Evolutionary conservation across 2,329 filamentous ascomycete species (phyloP), one percentile per base, ranked within the genome.

Genomic region (Arthrobotrys sinensis): DNA sequence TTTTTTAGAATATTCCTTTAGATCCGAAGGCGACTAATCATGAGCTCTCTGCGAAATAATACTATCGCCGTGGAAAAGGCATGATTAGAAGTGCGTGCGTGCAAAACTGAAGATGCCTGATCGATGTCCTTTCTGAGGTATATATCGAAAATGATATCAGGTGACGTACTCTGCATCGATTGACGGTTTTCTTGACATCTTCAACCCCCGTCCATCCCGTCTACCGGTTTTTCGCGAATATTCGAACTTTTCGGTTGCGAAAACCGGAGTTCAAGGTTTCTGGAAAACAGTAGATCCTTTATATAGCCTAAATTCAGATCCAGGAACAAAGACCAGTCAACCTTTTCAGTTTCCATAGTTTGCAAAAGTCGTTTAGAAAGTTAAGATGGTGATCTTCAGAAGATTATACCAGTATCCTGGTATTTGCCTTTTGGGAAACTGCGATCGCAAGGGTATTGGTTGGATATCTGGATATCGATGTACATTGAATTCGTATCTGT

Each of bases 151-250:
- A 8, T 43, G 36, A 43, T 60, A 60, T 60, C 55, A 60, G 55
- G 55, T 60, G 55, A 60, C 53, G 53, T 60, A 60, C 24, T 12
- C 53, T 4, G 19, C 53, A 55, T 52, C 21, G 21, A 53, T 53
- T 32, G 48, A 8, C 36, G 36, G 12, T 36, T 34, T n/a, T 16
- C n/a, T 45, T 16, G n/a, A 45, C 43, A 16, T 45, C 12, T 45
- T n/a, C 12, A 45, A 28, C 24, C 12, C 5, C 52, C 7, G 32
- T 36, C 34, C 11, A 5, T 16, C 40, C 55, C 36, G 19, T 43
- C 19, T 40, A 21, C 34, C 55, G 55, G 14, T 7, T 38, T 38
- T 45, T 60, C 36, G 36, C 55, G 16, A 43, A 24, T 24, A n/a
- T 16, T 28, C 10, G 21, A n/a, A 5, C 6, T 28, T 8, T 32